Conservation (phyloP, 805 yeast genomes). For the Komagataella populi region DNA sequence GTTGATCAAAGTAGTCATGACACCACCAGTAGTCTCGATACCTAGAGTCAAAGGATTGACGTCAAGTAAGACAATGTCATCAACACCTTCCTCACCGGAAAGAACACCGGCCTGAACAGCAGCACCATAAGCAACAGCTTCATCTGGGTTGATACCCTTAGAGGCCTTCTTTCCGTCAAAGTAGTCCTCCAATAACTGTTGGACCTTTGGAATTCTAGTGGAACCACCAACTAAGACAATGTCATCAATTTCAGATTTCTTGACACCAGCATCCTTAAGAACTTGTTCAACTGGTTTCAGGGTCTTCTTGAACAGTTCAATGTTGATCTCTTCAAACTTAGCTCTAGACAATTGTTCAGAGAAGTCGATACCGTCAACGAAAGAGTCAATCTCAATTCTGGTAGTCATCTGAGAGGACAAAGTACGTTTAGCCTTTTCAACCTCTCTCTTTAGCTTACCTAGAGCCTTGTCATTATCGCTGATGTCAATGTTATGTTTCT, state of each 20-base stretch:
- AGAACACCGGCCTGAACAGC: conserved; percentile 98
- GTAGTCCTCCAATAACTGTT: conserved; percentile 78
- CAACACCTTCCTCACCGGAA: conserved; percentile 90
- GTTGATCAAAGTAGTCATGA: conserved; percentile 89
- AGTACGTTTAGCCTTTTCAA: conserved; percentile 96
- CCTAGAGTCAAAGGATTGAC: conserved; percentile 91
- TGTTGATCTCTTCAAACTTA: conserved; percentile 92
- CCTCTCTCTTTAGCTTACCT: conserved; percentile 92
- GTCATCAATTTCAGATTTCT: conserved; percentile 81
- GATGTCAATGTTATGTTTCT: conserved; percentile 82
- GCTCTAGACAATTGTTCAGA: conserved; percentile 94
- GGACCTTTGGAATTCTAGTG: conserved; percentile 97
- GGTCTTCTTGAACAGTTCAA: conserved; percentile 87
- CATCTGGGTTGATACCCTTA: conserved; percentile 97
- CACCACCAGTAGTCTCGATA: conserved; percentile 96
- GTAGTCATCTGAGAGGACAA: conserved; percentile 92
- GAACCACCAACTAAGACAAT: conserved; percentile 98
- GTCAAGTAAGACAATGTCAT: conserved; percentile 79
- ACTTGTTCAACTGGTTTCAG: conserved; percentile 95
- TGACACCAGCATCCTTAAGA: conserved; percentile 81
- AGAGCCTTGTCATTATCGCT: conserved; percentile 72
- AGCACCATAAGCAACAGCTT: conserved; percentile 99
- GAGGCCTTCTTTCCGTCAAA: conserved; percentile 93
- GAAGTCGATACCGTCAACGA: conserved; percentile 90
- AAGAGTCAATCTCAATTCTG: conserved; percentile 91